A percentile compares a stretch with the other conserved stretches of the same genome.
Conservation (phyloP, 1,139 yeast genomes). For the Taphrina sp. region DNA sequence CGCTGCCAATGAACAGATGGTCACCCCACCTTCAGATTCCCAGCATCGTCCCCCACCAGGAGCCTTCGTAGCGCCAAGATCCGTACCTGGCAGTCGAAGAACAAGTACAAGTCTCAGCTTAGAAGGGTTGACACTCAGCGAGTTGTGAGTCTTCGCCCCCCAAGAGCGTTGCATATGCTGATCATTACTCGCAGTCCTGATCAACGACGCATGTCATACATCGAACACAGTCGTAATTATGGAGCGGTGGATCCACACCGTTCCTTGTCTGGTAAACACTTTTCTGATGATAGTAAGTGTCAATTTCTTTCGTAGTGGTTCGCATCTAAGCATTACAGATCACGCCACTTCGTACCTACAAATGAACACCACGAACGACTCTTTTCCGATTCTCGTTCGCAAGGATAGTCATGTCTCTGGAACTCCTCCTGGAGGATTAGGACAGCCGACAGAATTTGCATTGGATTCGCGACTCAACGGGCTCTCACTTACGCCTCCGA, state of each 20-base stretch:
- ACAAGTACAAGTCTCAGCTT: constrained; percentile 33
- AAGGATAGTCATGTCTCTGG: constrained; percentile 39
- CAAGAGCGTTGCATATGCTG: no score
- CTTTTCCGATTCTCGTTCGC: constrained; percentile 47
- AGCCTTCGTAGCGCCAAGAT: constrained; percentile 34
- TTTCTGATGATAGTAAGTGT: background rate
- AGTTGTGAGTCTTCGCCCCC: constrained; percentile 34
- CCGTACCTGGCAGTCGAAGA: constrained; percentile 35
- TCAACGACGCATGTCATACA: constrained; percentile 11
- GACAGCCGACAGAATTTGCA: no score
- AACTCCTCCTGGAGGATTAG: no score
- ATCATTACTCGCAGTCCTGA: no score
- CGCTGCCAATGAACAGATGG: constrained; percentile 37
- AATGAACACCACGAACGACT: constrained; percentile 47
- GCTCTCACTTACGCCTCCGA: no score
- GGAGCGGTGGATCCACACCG: no score
- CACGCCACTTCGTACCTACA: constrained; percentile 39
- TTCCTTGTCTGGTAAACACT: constrained; percentile 1
- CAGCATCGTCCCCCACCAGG: constrained; percentile 36
- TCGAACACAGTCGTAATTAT: constrained; percentile 11
- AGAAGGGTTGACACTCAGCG: constrained; percentile 21
- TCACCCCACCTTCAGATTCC: constrained; percentile 38
- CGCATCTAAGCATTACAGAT: no score
- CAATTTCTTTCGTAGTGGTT: no score
- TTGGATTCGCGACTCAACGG: no score